Base-by-base conservation (phyloP, 148 eudicot species). In the Amaranthus hypochondriacus region DNA sequence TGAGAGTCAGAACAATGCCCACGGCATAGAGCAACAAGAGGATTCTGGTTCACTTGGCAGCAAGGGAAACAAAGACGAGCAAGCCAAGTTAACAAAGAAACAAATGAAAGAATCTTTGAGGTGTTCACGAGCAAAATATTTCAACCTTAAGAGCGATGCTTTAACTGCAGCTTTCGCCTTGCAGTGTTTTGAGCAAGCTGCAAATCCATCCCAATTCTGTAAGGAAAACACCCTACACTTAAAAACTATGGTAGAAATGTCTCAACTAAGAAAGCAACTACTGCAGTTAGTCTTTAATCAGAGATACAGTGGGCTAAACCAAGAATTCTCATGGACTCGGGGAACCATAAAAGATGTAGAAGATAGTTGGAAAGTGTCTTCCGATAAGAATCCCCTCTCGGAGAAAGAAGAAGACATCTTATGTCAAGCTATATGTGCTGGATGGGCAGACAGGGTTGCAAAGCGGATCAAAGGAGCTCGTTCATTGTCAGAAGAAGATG, bases 401-500 rank as follows among this genome's bases (percentile, higher is more conserved):
- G 57, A 72, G 49, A 70, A 60, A 14, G 99, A 92, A 79, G 96
- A 95, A 62, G 87, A 85, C 74, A 81, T 95, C 56, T 76, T 95
- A 76, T 84, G 97, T 59, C 91, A 85, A 81, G 92, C 97, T 59
- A 92, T 96, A 56, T 96, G 97, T 83, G 90, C 92, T 50, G 97
- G 99, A 66, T 96, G 97, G 99, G 94, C 88, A 50, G 97, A 92
- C 79, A 85, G 94, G 81, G 91, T 92, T 73, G 99, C 97, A 46
- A 92, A 84, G 75, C 89, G 88, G 52, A 70, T 79, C 2, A 88
- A 74, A 78, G 79, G 82, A 49, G 73, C 68, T 47, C 73, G 76
- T 66, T 58, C 51, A 44, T 66, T 62, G 47, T 61, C 81, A 0
- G 87, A 86, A 28, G 88, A 72, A 65, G 99, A 83, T 11, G 83